phyloP scores from a whole-genome alignment of 768 basidiomycete genomes.

The Auricularia sp. region DNA sequence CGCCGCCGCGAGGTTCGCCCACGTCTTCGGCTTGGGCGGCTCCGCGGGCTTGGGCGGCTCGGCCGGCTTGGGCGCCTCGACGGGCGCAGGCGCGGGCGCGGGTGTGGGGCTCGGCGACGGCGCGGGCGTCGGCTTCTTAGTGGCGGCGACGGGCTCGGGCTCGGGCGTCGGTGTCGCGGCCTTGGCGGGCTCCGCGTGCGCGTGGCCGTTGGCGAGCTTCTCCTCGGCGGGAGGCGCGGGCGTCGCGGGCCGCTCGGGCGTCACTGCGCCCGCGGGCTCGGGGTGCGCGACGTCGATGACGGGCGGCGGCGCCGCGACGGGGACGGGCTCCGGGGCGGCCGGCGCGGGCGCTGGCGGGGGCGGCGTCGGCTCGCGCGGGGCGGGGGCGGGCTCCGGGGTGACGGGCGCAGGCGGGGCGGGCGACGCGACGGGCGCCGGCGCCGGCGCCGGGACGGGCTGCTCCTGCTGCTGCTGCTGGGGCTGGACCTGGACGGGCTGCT shows the following conservation, averaged over 20 bases:
- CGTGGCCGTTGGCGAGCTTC: slow-evolving; percentile 17
- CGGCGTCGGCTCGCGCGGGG: slow-evolving; percentile 9
- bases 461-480: slow-evolving; percentile 22
- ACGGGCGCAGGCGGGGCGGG: background rate
- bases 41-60: slow-evolving; percentile 30
- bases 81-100: slow-evolving; percentile 21
- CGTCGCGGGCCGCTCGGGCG: slow-evolving; percentile 17
- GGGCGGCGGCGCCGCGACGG: slow-evolving; percentile 34
- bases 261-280: slow-evolving; percentile 24
- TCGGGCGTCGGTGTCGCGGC: slow-evolving; percentile 16
- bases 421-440: slow-evolving; percentile 3
- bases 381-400: slow-evolving; percentile 8
- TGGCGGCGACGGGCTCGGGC: slow-evolving; percentile 18
- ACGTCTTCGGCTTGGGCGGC: slow-evolving; percentile 59
- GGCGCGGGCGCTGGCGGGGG: slow-evolving; percentile 20
- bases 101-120: slow-evolving; percentile 3
- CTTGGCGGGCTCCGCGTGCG: slow-evolving; percentile 22
- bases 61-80: slow-evolving; percentile 18
- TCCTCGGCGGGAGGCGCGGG: slow-evolving; percentile 24
- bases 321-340: slow-evolving; percentile 29
- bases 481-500: slow-evolving; percentile 12
- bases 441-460: slow-evolving; percentile 28
- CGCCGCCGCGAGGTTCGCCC: slow-evolving; percentile 86
- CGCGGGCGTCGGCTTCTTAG: slow-evolving; percentile 15
- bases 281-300: slow-evolving; percentile 34